Conservation (phyloP, 805 yeast species). For the Scheffersomyces ergatensis region DNA sequence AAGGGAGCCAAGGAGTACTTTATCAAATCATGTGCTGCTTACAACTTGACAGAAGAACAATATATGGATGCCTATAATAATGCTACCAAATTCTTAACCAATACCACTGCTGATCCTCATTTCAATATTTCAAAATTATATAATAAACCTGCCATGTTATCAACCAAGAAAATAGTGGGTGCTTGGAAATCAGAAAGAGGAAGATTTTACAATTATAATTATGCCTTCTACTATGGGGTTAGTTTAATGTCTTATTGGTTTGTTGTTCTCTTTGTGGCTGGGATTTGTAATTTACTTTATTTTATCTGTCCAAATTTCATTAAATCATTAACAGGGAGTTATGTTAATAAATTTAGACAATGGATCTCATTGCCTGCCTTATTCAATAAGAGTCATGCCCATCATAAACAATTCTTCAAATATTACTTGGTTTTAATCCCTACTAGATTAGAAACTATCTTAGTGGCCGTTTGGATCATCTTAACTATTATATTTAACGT, state of each 20-base stretch:
- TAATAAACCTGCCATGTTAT: conserved; percentile 34
- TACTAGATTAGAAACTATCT: conserved; percentile 48
- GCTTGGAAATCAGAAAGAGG: conserved; percentile 25
- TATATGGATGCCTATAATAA: conserved; percentile 36
- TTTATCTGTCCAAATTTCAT: conserved; percentile 36
- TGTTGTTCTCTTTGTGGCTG: conserved; percentile 38
- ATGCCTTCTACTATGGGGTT: conserved; percentile 37
- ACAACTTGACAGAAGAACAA: conserved; percentile 24
- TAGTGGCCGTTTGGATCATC: conserved; percentile 38
- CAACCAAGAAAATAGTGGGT: conserved; percentile 20
- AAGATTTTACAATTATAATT: conserved; percentile 33
- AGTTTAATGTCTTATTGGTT: conserved; percentile 51
- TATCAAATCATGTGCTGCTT: conserved; percentile 21
- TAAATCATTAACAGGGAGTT: conserved; percentile 24
- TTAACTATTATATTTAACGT: conserved; percentile 27
- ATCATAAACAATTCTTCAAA: conserved; percentile 7
- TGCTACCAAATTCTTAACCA: conserved; percentile 39
- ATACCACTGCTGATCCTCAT: conserved; percentile 20
- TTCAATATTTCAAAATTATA: conserved; percentile 27
- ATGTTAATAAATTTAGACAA: conserved; percentile 20
- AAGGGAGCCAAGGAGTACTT: conserved; percentile 20
- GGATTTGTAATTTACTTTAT: conserved; percentile 39
- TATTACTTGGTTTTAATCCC: conserved; percentile 39
- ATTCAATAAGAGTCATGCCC: conserved; percentile 10
- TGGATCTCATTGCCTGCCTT: conserved; percentile 28